Evolutionary conservation across 352 stramenopile species (phyloP), one percentile per base, ranked within the genome.

Genomic region (Globisporangium radiosum): DNA sequence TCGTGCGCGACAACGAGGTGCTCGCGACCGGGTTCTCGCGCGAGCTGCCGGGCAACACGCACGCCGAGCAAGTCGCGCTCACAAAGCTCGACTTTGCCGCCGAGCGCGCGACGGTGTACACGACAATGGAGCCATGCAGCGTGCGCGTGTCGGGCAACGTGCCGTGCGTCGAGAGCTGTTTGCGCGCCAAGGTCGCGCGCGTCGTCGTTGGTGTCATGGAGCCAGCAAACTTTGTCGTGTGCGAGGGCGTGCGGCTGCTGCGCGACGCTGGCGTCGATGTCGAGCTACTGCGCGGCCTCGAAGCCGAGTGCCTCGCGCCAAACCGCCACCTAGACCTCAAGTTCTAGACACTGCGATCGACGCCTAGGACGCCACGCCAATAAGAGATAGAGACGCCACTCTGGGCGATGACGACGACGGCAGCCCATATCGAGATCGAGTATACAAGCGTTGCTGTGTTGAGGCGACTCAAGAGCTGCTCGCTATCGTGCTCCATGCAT

Each of bases 71-170:
- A 57, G 87, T 92, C 42, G 85, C 85, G 37, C 72, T 96, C 43
- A 60, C 76, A 33, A 95, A 95, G 69, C 81, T 96, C 48, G 68
- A 68, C 53, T 91, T 90, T 42, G 58, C 86, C 38, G 87, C 86
- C 9, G 37, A 58, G 1, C 76, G 70, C 17, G 67, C 78, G n/a
- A 93, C 84, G 3, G 70, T 96, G 36, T 96, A 94, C 71, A 94
- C 85, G 25, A 95, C 85, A 10, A 96, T 96, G 87, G 87, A 96
- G 78, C 85, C 87, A 4, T 96, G 87, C 67, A 94, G 82, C 70
- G 73, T 64, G 62, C 75, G 87, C n/a, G 69, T 94, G n/a, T 95
- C 85, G 9, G 86, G 84, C 1, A 95, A 94, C 52, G 74, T 75
- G 43, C 76, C 85, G 13, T 96, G 87, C 60, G 88, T 93, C 8